A percentile compares a stretch with the other conserved stretches of the same genome.
Evolutionary conservation across 495 filamentous ascomycete species (phyloP).

Genomic region (Penicillium taxi): DNA sequence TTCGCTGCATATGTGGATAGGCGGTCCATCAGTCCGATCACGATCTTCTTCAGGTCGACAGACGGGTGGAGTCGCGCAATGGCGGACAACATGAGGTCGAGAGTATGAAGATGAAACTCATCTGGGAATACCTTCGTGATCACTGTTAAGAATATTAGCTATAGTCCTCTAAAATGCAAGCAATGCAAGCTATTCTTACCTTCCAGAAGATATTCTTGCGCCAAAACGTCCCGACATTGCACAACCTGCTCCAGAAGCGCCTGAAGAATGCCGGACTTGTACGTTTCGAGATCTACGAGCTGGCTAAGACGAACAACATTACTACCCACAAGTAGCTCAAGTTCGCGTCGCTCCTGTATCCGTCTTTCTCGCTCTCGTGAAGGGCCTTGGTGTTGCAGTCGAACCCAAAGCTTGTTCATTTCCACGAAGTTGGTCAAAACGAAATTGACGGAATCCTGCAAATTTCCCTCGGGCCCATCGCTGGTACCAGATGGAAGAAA

Average conservation of each 20-base stretch:
- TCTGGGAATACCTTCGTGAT: slow-evolving; percentile 99
- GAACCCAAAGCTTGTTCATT: slow-evolving; percentile 99
- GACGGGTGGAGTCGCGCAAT: slow-evolving; percentile 87
- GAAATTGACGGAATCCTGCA: slow-evolving; percentile 96
- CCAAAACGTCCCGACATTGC: slow-evolving; percentile 91
- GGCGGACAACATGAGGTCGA: slow-evolving; percentile 87
- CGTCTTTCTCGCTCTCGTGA: slow-evolving; percentile 88
- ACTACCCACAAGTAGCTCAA: slow-evolving; percentile 90
- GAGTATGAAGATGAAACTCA: slow-evolving; percentile 92
- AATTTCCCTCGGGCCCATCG: slow-evolving; percentile 89
- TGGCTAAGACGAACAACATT: slow-evolving; percentile 94
- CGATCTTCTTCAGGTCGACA: slow-evolving; percentile 95
- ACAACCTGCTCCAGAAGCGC: slow-evolving; percentile 94
- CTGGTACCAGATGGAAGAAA: slow-evolving; percentile 70
- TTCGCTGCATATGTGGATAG: slow-evolving; percentile 85
- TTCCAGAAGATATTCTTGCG: slow-evolving; percentile 95
- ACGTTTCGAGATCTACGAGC: slow-evolving; percentile 85
- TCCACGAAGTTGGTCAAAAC: slow-evolving; percentile 98
- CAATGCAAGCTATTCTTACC: slow-evolving; percentile 34
- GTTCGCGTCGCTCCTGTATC: slow-evolving; percentile 88
- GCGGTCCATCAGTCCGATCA: slow-evolving; percentile 95
- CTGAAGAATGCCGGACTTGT: slow-evolving; percentile 82
- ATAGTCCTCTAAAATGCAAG: not conserved
- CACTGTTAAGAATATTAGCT: slow-evolving; percentile 45
- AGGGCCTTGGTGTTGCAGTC: slow-evolving; percentile 93